These are phyloP conservation scores for Solanum bukasovii DNA, from an alignment of 257 asterid genomes.

Conservation along the genomic window DNA sequence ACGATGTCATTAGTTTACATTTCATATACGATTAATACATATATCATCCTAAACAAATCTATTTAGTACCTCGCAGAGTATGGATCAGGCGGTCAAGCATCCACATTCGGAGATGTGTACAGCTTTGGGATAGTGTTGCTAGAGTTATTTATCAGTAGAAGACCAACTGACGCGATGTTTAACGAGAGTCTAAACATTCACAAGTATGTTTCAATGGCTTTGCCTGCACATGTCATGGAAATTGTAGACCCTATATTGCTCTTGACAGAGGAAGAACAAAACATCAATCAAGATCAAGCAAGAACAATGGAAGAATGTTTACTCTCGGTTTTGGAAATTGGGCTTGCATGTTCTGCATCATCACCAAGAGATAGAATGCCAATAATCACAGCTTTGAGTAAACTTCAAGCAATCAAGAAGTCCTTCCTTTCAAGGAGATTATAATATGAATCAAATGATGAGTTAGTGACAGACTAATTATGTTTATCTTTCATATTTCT, in stretches of 20 bases:
- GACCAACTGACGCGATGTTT: constrained; percentile 16
- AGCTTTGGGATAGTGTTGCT: constrained; percentile 26
- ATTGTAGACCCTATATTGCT: constrained; percentile 9
- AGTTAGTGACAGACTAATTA: too few relatives aligned
- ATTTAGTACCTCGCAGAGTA: constrained; percentile 12
- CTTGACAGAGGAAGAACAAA: not conserved
- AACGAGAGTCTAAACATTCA: constrained; percentile 4
- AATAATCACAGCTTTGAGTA: too few relatives aligned
- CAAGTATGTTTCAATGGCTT: constrained; percentile 8
- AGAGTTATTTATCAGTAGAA: constrained; percentile 18
- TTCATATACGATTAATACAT: not conserved
- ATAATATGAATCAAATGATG: too few relatives aligned
- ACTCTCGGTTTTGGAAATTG: constrained; percentile 2
- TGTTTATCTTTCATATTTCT: too few relatives aligned
- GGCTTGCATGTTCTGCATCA: constrained; percentile 11
- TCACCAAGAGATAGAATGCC: constrained; percentile 15
- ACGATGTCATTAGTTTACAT: not conserved
- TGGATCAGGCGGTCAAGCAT: constrained; percentile 14
- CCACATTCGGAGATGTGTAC: constrained; percentile 25
- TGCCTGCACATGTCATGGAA: constrained; percentile 7
- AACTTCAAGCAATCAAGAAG: too few relatives aligned
- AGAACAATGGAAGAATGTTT: constrained; percentile 1
- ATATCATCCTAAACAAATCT: not conserved
- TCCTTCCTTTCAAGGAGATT: too few relatives aligned
- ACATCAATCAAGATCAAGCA: not conserved